Evolutionary conservation across 495 filamentous ascomycete genomes (phyloP), one percentile per base, ranked within the genome.

Genomic region (Aspergillus incahuasiensis): DNA sequence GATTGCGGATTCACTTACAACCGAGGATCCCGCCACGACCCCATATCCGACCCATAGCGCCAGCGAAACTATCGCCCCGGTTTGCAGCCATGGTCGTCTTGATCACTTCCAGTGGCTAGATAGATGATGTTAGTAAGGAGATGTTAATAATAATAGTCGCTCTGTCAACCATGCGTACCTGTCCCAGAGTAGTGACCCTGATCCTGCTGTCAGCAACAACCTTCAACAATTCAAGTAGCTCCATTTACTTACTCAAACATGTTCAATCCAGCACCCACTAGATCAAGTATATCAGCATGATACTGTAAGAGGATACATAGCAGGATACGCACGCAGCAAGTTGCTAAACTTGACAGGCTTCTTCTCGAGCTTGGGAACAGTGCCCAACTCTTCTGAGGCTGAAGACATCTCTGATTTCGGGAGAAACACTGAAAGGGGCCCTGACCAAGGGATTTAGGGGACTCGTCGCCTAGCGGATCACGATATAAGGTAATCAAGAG

Each of bases 281-380:
- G 58, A 55, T 22, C 20, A 40, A 39, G 19, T 19, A 22, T 30
- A 55, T 55, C 35, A 63, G 51, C 48, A 28, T 25, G 21, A 28
- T 9, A 19, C 12, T 12, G 28, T 44, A 15, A 4, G 7, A 13
- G 3, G 5, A 24, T 11, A 24, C 25, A 25, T 12, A 28, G 30
- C n/a, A 15, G 22, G 8, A 45, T 48, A 76, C 82, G 69, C 71
- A 86, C 83, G 81, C 66, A 98, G 79, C 81, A 98, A 76, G 77
- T 97, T 98, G 78, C 91, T 96, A 83, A 97, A 97, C 84, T 96
- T 97, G 81, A 98, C 85, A 58, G 95, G 95, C 84, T 98, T 97
- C 88, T 97, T 97, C 87, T 96, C 91, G 63, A 92, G 77, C 76
- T 71, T 79, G 47, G 59, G 67, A 58, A 40, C 60, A 18, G 67